Evolutionary conservation across 1,284 basidiomycete genomes (phyloP).

Genomic region (Tilletia indica): DNA sequence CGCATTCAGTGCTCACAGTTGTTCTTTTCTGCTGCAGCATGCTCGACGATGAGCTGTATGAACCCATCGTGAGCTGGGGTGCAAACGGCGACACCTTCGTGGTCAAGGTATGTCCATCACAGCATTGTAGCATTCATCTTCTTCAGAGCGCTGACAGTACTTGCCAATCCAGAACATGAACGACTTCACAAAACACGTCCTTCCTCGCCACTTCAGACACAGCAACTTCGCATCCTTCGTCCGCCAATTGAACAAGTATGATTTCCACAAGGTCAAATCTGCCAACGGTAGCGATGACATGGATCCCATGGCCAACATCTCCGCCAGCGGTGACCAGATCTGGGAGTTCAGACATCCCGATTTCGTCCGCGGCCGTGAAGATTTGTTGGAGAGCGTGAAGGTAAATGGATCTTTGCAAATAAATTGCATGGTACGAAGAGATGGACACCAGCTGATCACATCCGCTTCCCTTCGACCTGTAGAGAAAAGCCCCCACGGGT

Average conservation of each 20-base stretch:
- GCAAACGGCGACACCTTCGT: slow-evolving; percentile 84
- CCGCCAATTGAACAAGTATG: slow-evolving; percentile 90
- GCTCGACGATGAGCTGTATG: slow-evolving; percentile 76
- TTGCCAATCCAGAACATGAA: slow-evolving; percentile 74
- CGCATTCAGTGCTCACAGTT: slow-evolving; percentile 43
- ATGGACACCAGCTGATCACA: no score
- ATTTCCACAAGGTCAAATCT: slow-evolving; percentile 84
- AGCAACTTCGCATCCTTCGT: slow-evolving; percentile 77
- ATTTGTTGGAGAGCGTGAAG: slow-evolving; percentile 81
- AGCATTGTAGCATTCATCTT: not conserved
- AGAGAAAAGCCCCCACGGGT: slow-evolving; percentile 76
- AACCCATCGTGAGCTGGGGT: slow-evolving; percentile 80
- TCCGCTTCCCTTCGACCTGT: slow-evolving; percentile 54
- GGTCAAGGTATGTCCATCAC: slow-evolving; percentile 67
- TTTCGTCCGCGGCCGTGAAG: slow-evolving; percentile 69
- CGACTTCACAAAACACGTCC: slow-evolving; percentile 88
- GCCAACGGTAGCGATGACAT: slow-evolving; percentile 70
- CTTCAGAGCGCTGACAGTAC: not conserved
- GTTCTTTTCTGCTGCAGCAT: slow-evolving; percentile 64
- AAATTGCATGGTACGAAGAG: no score
- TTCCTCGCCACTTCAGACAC: slow-evolving; percentile 93
- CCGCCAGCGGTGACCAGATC: slow-evolving; percentile 23
- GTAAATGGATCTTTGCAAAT: slow-evolving; percentile 17
- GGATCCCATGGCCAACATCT: slow-evolving; percentile 15
- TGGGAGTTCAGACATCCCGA: slow-evolving; percentile 97